Base-by-base conservation (phyloP, 2,329 filamentous ascomycete genomes). In the Aureobasidium sp. region DNA sequence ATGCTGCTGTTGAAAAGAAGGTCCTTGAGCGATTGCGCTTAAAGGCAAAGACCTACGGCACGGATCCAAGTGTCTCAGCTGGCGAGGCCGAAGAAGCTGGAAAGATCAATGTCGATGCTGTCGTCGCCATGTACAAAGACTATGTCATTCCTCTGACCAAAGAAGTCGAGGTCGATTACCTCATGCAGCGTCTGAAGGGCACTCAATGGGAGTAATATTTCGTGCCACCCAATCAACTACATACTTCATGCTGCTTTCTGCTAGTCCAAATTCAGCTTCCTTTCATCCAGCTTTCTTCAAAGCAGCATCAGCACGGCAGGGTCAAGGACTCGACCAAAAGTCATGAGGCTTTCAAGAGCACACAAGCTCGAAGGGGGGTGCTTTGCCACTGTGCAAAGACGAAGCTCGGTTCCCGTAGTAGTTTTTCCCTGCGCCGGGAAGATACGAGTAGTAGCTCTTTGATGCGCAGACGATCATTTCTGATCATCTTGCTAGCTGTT, bases 141-240 rank as follows among this genome's bases (percentile, higher is more conserved):
- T 88, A 87, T 71, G 90, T 98, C 56, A 98, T 98, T 62, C 93
- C 93, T 0, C 71, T 97, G 68, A 98, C 93, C n/a, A 98, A 98
- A 71, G 86, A 90, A 59, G 91, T 98, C 35, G 93, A 98, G 75
- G 90, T 98, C 8, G 93, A 98, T 63, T 98, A 98, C 68, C 75
- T 98, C 61, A 95, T 98, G 88, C 89, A 97, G 71, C 80, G 93
- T 58, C 74, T 98, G 51, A 80, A 81, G 61, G 73, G 72, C 3
- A 76, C 73, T 0, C 56, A 75, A 58, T 76, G 74, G 74, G 72
- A 74, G 58, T 73, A 60, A 62, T 35, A 6, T 51, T 14, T 30
- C 27, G 27, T n/a, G n/a, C n/a, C n/a, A n/a, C n/a, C n/a, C n/a
- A n/a, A n/a, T n/a, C n/a, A n/a, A n/a, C n/a, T 19, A 24, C n/a